phyloP scores from a whole-genome alignment of 352 stramenopile species.

The Aphanomyces cochlioides region DNA sequence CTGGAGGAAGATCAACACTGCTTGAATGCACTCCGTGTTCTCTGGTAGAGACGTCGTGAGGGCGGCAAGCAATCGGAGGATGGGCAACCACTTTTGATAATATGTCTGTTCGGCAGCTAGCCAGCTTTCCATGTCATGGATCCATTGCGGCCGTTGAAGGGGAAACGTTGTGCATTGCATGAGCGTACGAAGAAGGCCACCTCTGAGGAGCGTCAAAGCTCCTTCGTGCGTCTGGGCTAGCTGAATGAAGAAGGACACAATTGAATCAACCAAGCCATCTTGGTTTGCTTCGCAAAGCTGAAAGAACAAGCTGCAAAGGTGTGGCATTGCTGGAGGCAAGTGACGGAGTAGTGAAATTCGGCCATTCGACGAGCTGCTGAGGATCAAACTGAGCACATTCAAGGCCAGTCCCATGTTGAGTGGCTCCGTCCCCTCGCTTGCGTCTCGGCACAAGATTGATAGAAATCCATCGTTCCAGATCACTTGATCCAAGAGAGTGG shows the following conservation, averaged over 20 bases:
- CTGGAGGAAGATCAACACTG: slow-evolving; percentile 56
- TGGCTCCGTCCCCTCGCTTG: slow-evolving; percentile 68
- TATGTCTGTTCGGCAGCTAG: slow-evolving; percentile 61
- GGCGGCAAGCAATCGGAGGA: slow-evolving; percentile 57
- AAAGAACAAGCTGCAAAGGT: slow-evolving; percentile 76
- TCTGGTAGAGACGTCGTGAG: slow-evolving; percentile 61
- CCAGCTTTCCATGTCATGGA: slow-evolving; percentile 33
- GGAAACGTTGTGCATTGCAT: slow-evolving; percentile 30
- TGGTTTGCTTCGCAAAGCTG: slow-evolving; percentile 69
- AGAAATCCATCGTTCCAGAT: not conserved
- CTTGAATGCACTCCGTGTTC: slow-evolving; percentile 56
- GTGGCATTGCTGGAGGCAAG: slow-evolving; percentile 37
- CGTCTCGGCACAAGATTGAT: slow-evolving; percentile 57
- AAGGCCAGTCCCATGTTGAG: slow-evolving; percentile 79
- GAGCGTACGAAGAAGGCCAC: slow-evolving; percentile 64
- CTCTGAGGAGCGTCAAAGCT: slow-evolving; percentile 63
- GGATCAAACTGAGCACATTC: slow-evolving; percentile 51
- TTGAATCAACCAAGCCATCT: slow-evolving; percentile 78
- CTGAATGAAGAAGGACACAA: slow-evolving; percentile 72
- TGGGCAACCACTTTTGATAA: slow-evolving; percentile 72
- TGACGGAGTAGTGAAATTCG: not conserved
- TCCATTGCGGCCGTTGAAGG: slow-evolving; percentile 36
- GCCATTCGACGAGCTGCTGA: slow-evolving; percentile 5
- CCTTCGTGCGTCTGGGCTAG: slow-evolving; percentile 60
- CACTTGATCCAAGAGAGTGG: slow-evolving; percentile 2